Percentiles rank a stretch among this genome's conserved stretches.
Conservation (phyloP, 345 rosid species). For the sweet orange (Citrus sinensis) region DVS_A1.0 CM039164.1:24815001-24815500, state of each 20-base stretch:
- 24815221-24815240: slow-evolving; percentile 55
- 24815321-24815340: slow-evolving; percentile 75
- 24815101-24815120: not conserved
- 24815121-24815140: slow-evolving; percentile 17
- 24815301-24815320: slow-evolving; percentile 62
- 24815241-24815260: slow-evolving; percentile 48
- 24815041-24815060: slow-evolving; percentile 35
- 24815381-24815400: slow-evolving; percentile 56
- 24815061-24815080: not conserved
- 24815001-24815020: slow-evolving; percentile 34
- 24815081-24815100: not conserved
- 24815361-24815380: slow-evolving; percentile 78
- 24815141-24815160: slow-evolving; percentile 67
- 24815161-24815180: slow-evolving; percentile 50
- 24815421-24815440: slow-evolving; percentile 92
- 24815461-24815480: slow-evolving; percentile 49
- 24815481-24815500: slow-evolving; percentile 49
- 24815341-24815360: slow-evolving; percentile 87
- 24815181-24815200: slow-evolving; percentile 62
- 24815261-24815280: slow-evolving; percentile 33
- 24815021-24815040: slow-evolving; percentile 50
- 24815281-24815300: slow-evolving; percentile 54
- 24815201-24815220: slow-evolving; percentile 49
- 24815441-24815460: slow-evolving; percentile 79
- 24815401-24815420: slow-evolving; percentile 60